Evolutionary conservation across 176 grass and related monocot species (phyloP).

Genomic region (Rhynchospora tenuis): DNA sequence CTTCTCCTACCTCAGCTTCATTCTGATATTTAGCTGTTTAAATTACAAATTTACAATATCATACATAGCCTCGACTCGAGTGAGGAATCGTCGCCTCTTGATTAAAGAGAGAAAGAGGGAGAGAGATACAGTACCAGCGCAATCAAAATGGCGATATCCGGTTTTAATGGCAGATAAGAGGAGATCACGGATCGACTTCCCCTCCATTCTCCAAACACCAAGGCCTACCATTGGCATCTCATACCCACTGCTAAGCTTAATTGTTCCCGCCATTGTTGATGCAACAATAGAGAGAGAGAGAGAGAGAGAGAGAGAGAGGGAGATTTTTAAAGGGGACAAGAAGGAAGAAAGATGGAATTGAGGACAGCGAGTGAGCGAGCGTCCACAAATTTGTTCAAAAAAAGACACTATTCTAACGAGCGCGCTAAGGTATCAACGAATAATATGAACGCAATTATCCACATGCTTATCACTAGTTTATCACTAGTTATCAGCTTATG

Average conservation of each 20-base stretch:
- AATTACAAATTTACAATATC: no score
- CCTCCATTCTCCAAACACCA: slow-evolving; percentile 89
- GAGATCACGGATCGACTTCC: slow-evolving; percentile 58
- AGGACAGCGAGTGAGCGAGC: not conserved
- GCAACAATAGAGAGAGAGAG: slow-evolving; percentile 27
- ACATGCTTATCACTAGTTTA: no score
- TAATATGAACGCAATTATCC: no score
- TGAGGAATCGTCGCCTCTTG: not conserved
- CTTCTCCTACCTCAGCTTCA: slow-evolving; percentile 80
- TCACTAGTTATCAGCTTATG: no score
- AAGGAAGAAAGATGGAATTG: not conserved
- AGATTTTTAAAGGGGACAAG: not conserved
- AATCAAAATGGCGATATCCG: slow-evolving; percentile 92
- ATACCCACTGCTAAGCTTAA: slow-evolving; percentile 61
- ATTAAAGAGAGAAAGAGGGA: not conserved
- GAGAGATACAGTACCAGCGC: slow-evolving; percentile 58
- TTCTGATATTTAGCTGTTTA: slow-evolving; percentile 80
- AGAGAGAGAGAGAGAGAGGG: no score
- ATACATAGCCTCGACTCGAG: not conserved
- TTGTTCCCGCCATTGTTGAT: slow-evolving; percentile 42
- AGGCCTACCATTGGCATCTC: slow-evolving; percentile 71
- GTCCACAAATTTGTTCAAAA: not conserved
- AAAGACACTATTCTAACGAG: no score
- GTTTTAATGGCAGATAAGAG: slow-evolving; percentile 70
- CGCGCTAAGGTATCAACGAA: no score